Conservation (phyloP, 2,329 filamentous ascomycete genomes). For the Pestalotiopsis sp. region DNA sequence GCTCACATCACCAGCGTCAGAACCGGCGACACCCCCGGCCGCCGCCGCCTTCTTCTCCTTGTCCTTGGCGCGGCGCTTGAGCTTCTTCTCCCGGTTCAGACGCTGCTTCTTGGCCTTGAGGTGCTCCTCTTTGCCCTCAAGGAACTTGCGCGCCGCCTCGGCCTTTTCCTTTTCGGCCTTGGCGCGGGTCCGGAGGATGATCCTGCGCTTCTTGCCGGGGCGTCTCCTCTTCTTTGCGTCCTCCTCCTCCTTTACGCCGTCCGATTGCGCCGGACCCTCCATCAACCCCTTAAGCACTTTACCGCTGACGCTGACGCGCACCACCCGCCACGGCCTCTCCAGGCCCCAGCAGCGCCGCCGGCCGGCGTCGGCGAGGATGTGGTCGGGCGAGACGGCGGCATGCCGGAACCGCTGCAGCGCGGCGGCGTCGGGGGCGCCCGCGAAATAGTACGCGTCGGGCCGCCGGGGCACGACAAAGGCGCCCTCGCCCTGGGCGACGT, state of each 20-base stretch:
- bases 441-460: slow-evolving; percentile 54
- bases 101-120: slow-evolving; percentile 65
- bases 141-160: slow-evolving; percentile 40
- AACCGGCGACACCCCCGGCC: neutral
- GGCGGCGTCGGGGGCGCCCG: slow-evolving; percentile 37
- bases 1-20: neutral
- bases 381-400: slow-evolving; percentile 56
- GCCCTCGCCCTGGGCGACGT: slow-evolving; percentile 42
- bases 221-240: slow-evolving; percentile 37
- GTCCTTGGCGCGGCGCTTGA: slow-evolving; percentile 60
- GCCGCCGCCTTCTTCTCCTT: slow-evolving; percentile 49
- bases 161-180: slow-evolving; percentile 45
- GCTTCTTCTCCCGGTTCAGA: slow-evolving; percentile 62
- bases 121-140: slow-evolving; percentile 56
- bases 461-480: slow-evolving; percentile 42
- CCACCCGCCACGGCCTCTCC: slow-evolving; percentile 64
- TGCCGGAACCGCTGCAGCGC: slow-evolving; percentile 42
- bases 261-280: slow-evolving; percentile 4
- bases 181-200: slow-evolving; percentile 50
- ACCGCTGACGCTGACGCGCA: slow-evolving; percentile 41
- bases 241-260: slow-evolving; percentile 15
- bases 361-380: slow-evolving; percentile 47
- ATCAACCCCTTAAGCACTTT: slow-evolving; percentile 23
- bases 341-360: slow-evolving; percentile 54
- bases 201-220: slow-evolving; percentile 62